A percentile compares a stretch with the other conserved stretches of the same genome.
Conservation (phyloP, 2,329 filamentous ascomycete genomes). For the Cordyceps cicadae region DNA sequence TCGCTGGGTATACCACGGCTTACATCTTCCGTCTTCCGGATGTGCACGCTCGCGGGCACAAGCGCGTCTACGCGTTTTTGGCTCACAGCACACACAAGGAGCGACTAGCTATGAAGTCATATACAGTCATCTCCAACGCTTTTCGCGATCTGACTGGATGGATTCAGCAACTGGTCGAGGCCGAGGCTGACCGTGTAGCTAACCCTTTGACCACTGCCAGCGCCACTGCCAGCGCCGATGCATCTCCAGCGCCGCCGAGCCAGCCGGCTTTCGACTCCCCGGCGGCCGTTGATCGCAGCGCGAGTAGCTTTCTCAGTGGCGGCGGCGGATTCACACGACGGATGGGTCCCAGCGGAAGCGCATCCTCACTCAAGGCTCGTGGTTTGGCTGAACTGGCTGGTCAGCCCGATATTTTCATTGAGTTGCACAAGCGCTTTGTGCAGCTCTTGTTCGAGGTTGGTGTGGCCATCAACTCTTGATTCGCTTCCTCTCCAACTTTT, state of each 20-base stretch:
- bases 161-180: conserved; percentile 58
- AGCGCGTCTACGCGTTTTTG: conserved; percentile 61
- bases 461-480: conserved; percentile 42
- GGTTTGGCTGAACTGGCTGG: conserved; percentile 59
- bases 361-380: conserved; percentile 47
- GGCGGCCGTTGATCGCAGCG: conserved; percentile 29
- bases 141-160: conserved; percentile 58
- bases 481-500: conserved; percentile 1
- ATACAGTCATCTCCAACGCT: conserved; percentile 51
- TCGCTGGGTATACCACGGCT: conserved; percentile 59
- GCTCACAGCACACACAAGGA: conserved; percentile 59
- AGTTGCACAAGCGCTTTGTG: conserved; percentile 57
- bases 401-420: conserved; percentile 59
- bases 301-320: conserved; percentile 49
- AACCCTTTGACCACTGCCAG: conserved; percentile 35
- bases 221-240: conserved; percentile 21
- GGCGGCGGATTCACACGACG: conserved; percentile 49
- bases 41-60: conserved; percentile 57
- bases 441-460: conserved; percentile 52
- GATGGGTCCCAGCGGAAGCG: conserved; percentile 49
- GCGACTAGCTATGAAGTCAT: conserved; percentile 57
- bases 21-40: conserved; percentile 65
- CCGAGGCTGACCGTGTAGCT: conserved; percentile 49
- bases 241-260: conserved; percentile 18
- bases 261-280: conserved; percentile 23